Conservation (phyloP, 305 asterid genomes). For the Fraxinus nigra region DNA sequence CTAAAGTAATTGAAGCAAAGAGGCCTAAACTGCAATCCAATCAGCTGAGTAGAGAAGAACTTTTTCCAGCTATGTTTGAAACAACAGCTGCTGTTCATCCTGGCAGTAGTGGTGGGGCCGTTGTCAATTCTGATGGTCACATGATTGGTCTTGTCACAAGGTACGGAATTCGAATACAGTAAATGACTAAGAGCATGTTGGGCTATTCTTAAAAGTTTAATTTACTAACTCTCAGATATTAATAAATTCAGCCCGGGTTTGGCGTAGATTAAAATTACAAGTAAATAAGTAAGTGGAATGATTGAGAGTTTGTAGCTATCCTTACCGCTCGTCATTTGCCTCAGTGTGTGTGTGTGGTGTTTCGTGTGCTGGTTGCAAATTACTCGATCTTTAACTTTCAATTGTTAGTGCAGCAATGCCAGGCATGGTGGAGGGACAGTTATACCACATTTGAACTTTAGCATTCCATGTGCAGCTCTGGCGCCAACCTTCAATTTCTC, state of each 20-base stretch:
- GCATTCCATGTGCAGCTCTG: constrained; percentile 92
- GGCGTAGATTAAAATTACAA: neutral
- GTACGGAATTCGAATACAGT: constrained; percentile 33
- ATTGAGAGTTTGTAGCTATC: neutral
- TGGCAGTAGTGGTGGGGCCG: constrained; percentile 98
- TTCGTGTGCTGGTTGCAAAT: neutral
- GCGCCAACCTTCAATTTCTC: constrained; percentile 78
- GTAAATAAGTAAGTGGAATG: too few species aligned
- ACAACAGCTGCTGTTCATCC: constrained; percentile 98
- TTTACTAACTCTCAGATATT: neutral
- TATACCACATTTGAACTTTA: constrained; percentile 90
- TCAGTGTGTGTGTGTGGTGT: neutral
- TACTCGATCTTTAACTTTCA: constrained; percentile 2
- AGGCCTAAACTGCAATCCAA: constrained; percentile 31
- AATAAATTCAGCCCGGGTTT: neutral
- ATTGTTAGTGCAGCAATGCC: constrained; percentile 67
- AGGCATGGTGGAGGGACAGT: constrained; percentile 96
- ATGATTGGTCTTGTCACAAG: constrained; percentile 97
- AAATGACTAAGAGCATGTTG: neutral
- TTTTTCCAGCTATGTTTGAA: constrained; percentile 90
- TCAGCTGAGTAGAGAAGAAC: constrained; percentile 25
- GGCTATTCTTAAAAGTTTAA: neutral
- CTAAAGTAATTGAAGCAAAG: constrained; percentile 81
- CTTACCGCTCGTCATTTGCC: neutral
- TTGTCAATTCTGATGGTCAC: constrained; percentile 72